phyloP scores from a whole-genome alignment of 305 asterid genomes.

The Solanum hybrid region DNA sequence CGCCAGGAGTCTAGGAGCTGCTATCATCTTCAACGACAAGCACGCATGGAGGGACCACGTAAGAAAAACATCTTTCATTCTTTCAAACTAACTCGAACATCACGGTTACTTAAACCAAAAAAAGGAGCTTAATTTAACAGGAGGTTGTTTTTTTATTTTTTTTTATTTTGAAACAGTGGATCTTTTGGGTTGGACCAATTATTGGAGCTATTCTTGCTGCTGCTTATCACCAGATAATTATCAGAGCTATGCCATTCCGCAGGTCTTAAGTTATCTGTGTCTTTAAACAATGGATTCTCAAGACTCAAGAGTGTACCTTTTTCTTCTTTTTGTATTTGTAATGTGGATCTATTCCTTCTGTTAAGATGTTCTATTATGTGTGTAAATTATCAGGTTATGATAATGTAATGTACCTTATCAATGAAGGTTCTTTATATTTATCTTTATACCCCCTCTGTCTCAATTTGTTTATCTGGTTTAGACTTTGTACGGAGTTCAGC shows the following conservation, averaged over 20 bases:
- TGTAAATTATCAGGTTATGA: slow-evolving; percentile 4
- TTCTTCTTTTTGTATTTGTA: not conserved
- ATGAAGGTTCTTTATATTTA: not conserved
- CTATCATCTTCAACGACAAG: slow-evolving; percentile 63
- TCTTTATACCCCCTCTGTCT: not conserved
- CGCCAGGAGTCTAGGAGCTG: slow-evolving; percentile 86
- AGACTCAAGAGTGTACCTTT: not conserved
- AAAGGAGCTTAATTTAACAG: not conserved
- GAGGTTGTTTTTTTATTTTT: not conserved
- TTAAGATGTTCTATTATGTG: not conserved
- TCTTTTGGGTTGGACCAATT: slow-evolving; percentile 58
- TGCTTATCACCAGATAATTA: slow-evolving; percentile 35
- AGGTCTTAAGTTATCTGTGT: not conserved
- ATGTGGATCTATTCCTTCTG: not conserved
- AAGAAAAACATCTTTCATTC: not conserved
- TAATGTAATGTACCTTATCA: not conserved
- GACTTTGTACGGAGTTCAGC: not conserved
- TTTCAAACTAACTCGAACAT: not conserved
- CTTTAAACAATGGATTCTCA: not conserved
- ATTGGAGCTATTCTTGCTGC: slow-evolving; percentile 51
- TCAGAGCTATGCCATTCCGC: slow-evolving; percentile 49
- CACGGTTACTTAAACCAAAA: not conserved
- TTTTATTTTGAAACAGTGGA: slow-evolving; percentile 26
- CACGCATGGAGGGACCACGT: slow-evolving; percentile 80
- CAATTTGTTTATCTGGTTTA: not conserved